A percentile compares a stretch with the other conserved stretches of the same genome.
These are phyloP conservation scores for Pleurotus eryngii DNA, from an alignment of 768 basidiomycete genomes.

Conservation along the genomic window DNA sequence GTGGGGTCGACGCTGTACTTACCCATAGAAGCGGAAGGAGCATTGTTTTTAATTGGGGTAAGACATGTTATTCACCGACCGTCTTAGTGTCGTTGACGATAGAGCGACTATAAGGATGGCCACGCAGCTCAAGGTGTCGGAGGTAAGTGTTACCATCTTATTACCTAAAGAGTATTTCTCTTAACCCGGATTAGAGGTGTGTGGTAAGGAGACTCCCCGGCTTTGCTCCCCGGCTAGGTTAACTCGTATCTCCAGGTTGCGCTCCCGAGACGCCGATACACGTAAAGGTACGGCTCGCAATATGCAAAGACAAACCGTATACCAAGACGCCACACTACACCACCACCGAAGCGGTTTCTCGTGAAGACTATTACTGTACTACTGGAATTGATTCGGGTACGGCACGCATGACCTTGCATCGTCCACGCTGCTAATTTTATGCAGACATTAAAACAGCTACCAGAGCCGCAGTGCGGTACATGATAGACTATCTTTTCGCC, in stretches of 20 bases:
- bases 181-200: slow-evolving; percentile 43
- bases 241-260: slow-evolving; percentile 35
- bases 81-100: too few species aligned
- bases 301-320: slow-evolving; percentile 53
- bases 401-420: not conserved
- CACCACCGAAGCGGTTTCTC: slow-evolving; percentile 24
- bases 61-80: slow-evolving; percentile 13
- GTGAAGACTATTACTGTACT: slow-evolving; percentile 51
- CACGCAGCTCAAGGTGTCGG: slow-evolving; percentile 69
- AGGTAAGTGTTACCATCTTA: slow-evolving; percentile 31
- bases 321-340: slow-evolving; percentile 57
- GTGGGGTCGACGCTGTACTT: slow-evolving; percentile 56
- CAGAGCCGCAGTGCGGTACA: slow-evolving; percentile 51
- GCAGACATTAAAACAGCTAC: slow-evolving; percentile 54
- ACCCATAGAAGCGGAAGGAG: slow-evolving; percentile 58
- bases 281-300: slow-evolving; percentile 50
- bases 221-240: not conserved
- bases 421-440: not conserved
- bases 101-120: slow-evolving; percentile 41
- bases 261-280: slow-evolving; percentile 65
- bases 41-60: slow-evolving; percentile 59
- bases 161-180: too few species aligned
- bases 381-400: slow-evolving; percentile 43
- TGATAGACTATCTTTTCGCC: slow-evolving; percentile 49
- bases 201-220: slow-evolving; percentile 35